Evolutionary conservation across 441 rosid genomes (phyloP), one percentile per base, ranked within the genome.

Genomic region (Euphorbia celastroides): DNA sequence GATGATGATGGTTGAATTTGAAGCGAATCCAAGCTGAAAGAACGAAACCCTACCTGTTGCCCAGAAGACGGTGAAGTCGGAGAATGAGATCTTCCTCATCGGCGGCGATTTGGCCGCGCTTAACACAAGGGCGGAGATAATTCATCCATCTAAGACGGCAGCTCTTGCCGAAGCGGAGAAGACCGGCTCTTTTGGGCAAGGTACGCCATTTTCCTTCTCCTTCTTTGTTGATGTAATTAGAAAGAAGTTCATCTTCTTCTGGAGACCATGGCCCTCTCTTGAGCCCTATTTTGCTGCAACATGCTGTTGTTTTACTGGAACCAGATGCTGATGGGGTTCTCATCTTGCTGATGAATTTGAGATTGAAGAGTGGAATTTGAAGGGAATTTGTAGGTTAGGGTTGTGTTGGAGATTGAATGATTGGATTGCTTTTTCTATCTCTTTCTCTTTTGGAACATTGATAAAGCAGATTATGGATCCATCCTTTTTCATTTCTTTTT

Each of bases 101-200:
- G 1, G 90, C 76, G 26, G 85, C 82, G 64, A 88, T 88, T 52
- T 80, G 84, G 0, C 93, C 93, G 13, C 88, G 81, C 60, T 87
- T 87, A 2, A 87, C 87, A 11, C 79, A 77, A 5, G 93, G 93
- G 0, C 93, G 80, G 71, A 88, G 87, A 66, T 85, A 88, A 48
- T 88, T 87, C 90, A 88, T 81, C 93, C 93, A 88, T 32, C 93
- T 82, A 59, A 88, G 86, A 22, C 93, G 86, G 66, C 93, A 87
- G 74, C 93, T 87, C 75, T 87, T 87, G 3, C 93, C 89, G 42
- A 90, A 88, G 0, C 93, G 76, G 68, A 88, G 86, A 8, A 88
- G 74, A 23, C 88, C 93, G 2, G 93, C 90, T 31, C 82, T 74
- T 59, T 85, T 85, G 5, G 93, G 93, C 20, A 88, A 80, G 11